Percentiles rank a stretch among this genome's conserved stretches.
phyloP scores from a whole-genome alignment of 352 stramenopile genomes.

The Globisporangium perplexum region DNA sequence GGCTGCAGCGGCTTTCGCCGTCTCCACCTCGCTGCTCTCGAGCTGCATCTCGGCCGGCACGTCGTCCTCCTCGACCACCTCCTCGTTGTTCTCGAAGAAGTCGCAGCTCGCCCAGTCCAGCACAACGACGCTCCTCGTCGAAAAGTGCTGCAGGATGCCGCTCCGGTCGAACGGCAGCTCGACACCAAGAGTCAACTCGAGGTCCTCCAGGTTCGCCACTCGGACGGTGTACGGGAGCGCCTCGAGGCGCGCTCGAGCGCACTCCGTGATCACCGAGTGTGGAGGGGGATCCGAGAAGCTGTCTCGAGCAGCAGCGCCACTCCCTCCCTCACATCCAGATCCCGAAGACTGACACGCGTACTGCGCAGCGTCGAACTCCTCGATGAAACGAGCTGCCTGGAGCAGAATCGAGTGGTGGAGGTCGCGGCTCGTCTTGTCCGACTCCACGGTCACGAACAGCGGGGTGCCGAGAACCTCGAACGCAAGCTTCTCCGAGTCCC shows the following conservation, averaged over 20 bases:
- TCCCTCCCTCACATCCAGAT: neutral
- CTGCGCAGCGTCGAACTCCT: conserved; percentile 10
- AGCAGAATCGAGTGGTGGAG: conserved; percentile 62
- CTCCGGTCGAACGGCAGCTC: conserved; percentile 41
- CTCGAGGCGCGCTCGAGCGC: conserved; percentile 2
- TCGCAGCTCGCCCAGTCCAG: conserved; percentile 49
- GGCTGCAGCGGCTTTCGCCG: neutral
- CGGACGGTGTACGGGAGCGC: conserved; percentile 45
- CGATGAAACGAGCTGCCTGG: conserved; percentile 57
- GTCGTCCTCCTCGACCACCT: conserved; percentile 26
- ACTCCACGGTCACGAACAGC: conserved; percentile 72
- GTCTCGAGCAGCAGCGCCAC: neutral
- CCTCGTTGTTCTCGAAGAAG: conserved; percentile 16
- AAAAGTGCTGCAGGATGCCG: conserved; percentile 65
- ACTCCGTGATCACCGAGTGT: conserved; percentile 5
- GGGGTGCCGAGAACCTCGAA: conserved; percentile 61
- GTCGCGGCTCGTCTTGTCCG: conserved; percentile 52
- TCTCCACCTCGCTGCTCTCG: conserved; percentile 7
- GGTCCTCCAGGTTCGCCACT: conserved; percentile 56
- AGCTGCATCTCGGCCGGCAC: conserved; percentile 19
- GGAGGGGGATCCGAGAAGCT: neutral
- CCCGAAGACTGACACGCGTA: neutral
- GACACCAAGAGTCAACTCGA: conserved; percentile 29
- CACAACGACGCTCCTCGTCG: conserved; percentile 66
- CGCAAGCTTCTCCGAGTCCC: conserved; percentile 13